Percentiles rank a stretch among this genome's conserved stretches.
Evolutionary conservation across 129 eudicot genomes (phyloP).

Genomic region (Daucus carota): DNA sequence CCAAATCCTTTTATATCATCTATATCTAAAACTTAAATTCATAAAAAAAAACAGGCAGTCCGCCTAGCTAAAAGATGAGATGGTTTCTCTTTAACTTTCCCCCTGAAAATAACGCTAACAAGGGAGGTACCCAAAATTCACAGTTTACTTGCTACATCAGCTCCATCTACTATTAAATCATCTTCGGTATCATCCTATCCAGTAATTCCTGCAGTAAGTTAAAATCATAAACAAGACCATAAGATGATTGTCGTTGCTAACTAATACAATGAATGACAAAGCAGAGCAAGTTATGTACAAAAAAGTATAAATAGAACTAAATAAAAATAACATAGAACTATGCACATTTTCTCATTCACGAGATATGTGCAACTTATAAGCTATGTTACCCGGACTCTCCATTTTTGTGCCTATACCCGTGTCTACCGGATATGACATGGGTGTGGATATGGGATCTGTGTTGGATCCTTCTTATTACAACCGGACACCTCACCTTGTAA

Average conservation of each 20-base stretch:
- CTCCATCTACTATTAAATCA: slow-evolving; percentile 27
- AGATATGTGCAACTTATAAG: no score
- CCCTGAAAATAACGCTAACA: slow-evolving; percentile 22
- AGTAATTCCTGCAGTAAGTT: slow-evolving; percentile 34
- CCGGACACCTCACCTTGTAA: no score
- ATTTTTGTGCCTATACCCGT: no score
- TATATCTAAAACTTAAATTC: slow-evolving; percentile 33
- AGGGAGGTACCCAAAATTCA: slow-evolving; percentile 25
- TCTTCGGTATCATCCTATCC: slow-evolving; percentile 32
- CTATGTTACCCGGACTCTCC: no score
- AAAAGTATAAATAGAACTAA: neutral
- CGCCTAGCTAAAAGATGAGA: slow-evolving; percentile 28
- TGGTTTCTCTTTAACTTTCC: slow-evolving; percentile 16
- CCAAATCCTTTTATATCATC: slow-evolving; percentile 35
- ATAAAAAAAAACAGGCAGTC: slow-evolving; percentile 29
- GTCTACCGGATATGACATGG: no score
- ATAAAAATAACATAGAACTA: no score
- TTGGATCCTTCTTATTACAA: no score
- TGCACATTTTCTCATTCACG: neutral
- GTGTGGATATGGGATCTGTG: no score
- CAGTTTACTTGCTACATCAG: slow-evolving; percentile 29
- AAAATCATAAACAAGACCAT: neutral
- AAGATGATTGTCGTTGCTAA: neutral
- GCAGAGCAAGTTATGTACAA: neutral
- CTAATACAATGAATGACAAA: neutral